phyloP scores from a whole-genome alignment of 257 asterid species.

The Nicotiana otophora region DNA sequence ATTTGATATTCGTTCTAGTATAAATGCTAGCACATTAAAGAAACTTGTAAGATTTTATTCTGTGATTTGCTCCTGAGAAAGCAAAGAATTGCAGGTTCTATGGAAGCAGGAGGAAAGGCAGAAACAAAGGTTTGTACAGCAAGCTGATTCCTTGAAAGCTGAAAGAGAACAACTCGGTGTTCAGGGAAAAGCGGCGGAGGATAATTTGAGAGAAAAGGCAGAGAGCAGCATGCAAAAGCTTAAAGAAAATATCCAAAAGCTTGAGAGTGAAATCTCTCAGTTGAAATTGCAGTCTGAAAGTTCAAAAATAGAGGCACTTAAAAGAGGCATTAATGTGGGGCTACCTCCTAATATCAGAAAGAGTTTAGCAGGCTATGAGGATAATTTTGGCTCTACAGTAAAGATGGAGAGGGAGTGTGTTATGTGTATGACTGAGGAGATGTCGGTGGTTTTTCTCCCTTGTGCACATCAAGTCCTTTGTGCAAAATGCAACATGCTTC shows the following conservation, averaged over 20 bases:
- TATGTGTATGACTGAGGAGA: constrained; percentile 77
- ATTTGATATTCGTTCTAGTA: not conserved
- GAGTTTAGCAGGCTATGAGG: constrained; percentile 42
- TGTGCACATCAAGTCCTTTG: constrained; percentile 88
- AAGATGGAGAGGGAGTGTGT: constrained; percentile 74
- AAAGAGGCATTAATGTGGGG: constrained; percentile 19
- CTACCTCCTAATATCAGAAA: constrained; percentile 23
- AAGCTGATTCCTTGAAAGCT: constrained; percentile 21
- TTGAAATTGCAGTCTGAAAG: constrained; percentile 40
- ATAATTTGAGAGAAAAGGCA: constrained; percentile 35
- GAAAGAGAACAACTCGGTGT: constrained; percentile 34
- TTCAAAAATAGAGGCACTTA: constrained; percentile 51
- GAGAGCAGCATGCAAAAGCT: constrained; percentile 30
- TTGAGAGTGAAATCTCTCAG: constrained; percentile 35
- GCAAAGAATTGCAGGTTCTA: constrained; percentile 36
- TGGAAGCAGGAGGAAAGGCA: constrained; percentile 58
- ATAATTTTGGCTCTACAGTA: constrained; percentile 26
- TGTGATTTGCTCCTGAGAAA: not conserved
- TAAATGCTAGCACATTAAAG: not conserved
- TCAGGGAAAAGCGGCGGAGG: constrained; percentile 32
- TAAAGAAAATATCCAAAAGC: constrained; percentile 31
- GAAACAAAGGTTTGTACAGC: constrained; percentile 17
- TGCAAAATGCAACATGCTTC: constrained; percentile 44
- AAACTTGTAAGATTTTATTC: not conserved
- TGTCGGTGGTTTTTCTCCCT: constrained; percentile 67